A percentile compares a stretch with the other conserved stretches of the same genome.
Conservation (phyloP, 2,329 filamentous ascomycete species). For the Penicillium brevicompactum region DNA sequence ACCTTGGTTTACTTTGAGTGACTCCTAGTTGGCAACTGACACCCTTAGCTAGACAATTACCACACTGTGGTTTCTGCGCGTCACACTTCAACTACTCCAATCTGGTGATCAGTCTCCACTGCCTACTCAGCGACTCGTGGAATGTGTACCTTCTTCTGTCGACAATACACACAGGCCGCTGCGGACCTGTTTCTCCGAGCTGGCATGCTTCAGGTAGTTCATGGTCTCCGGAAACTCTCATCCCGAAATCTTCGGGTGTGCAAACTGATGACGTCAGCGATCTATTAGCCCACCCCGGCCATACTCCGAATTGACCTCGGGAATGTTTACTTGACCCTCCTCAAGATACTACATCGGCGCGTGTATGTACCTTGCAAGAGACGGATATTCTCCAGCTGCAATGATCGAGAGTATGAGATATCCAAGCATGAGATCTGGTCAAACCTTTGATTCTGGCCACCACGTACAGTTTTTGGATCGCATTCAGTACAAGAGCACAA, state of each 20-base stretch:
- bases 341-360: too few species aligned
- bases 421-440: too few species aligned
- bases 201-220: constrained; percentile 16
- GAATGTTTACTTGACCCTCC: too few species aligned
- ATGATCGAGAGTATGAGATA: too few species aligned
- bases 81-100: constrained; percentile 53
- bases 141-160: constrained; percentile 34
- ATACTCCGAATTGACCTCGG: too few species aligned
- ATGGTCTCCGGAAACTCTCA: constrained; percentile 5
- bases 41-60: constrained; percentile 50
- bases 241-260: constrained; percentile 1
- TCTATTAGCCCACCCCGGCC: too few species aligned
- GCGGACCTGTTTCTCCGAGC: constrained; percentile 21
- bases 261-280: constrained; percentile 6
- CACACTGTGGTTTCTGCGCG: constrained; percentile 47
- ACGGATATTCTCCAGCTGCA: too few species aligned
- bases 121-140: too few species aligned
- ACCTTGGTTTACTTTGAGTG: constrained; percentile 32
- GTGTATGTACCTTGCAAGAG: too few species aligned
- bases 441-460: too few species aligned
- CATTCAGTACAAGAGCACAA: too few species aligned
- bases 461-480: too few species aligned
- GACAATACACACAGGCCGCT: constrained; percentile 43
- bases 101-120: neutral
- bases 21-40: constrained; percentile 49